Evolutionary conservation across 1,284 basidiomycete genomes (phyloP).

Genomic region (Ustilago lituana): DNA sequence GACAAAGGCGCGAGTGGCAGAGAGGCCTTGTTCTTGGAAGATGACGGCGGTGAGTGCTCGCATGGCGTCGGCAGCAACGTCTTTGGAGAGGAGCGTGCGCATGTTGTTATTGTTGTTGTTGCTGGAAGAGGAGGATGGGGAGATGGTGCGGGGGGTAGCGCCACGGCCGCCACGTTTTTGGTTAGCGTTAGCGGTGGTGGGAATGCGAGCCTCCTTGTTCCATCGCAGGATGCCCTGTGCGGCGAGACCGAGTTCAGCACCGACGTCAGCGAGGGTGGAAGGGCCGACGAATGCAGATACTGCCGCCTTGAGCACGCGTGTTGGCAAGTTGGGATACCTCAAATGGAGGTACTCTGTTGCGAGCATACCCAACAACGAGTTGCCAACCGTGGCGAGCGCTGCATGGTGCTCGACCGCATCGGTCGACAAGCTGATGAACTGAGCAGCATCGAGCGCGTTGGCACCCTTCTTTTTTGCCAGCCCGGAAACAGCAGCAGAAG

Average conservation of each 20-base stretch:
- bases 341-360: slow-evolving; percentile 85
- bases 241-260: slow-evolving; percentile 71
- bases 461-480: slow-evolving; percentile 27
- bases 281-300: slow-evolving; percentile 91
- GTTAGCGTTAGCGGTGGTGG: slow-evolving; percentile 3
- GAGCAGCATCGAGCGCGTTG: slow-evolving; percentile 21
- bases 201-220: slow-evolving; percentile 69
- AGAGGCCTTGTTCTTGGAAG: slow-evolving; percentile 69
- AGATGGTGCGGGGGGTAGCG: neutral
- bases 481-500: slow-evolving; percentile 18
- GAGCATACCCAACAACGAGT: slow-evolving; percentile 89
- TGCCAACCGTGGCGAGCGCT: slow-evolving; percentile 83
- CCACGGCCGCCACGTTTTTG: slow-evolving; percentile 27
- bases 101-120: neutral
- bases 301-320: slow-evolving; percentile 86
- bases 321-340: slow-evolving; percentile 89
- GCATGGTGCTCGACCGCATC: slow-evolving; percentile 73
- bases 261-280: slow-evolving; percentile 81
- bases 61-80: slow-evolving; percentile 68
- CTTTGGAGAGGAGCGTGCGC: slow-evolving; percentile 51
- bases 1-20: slow-evolving; percentile 47
- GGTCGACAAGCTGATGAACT: slow-evolving; percentile 10
- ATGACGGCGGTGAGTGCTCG: slow-evolving; percentile 71
- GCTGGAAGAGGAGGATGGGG: neutral
- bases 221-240: slow-evolving; percentile 66